Evolutionary conservation across 2,329 filamentous ascomycete genomes (phyloP), one percentile per base, ranked within the genome.

Genomic region (Pseudogymnoascus sp.): DNA sequence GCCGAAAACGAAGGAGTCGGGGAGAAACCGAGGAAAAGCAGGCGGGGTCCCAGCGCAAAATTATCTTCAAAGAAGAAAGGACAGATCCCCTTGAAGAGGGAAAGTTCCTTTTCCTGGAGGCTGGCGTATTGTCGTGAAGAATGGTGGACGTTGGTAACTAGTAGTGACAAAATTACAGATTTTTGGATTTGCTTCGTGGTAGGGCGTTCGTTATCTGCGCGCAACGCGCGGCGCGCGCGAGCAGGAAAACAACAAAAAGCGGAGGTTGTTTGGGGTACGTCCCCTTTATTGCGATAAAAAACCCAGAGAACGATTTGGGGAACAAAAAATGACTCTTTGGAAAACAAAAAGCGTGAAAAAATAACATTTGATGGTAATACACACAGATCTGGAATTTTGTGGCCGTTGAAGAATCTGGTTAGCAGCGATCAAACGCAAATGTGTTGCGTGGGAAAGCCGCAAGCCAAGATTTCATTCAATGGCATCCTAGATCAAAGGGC

Each of bases 301-400:
- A 51, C 42, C 42, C 42, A n/a, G 42, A n/a, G 42, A 51, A 51
- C 42, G 42, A 51, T 51, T 51, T 51, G 42, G 42, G 42, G 13
- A 51, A 15, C 27, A 44, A 51, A 31, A 44, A 51, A 31, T 31
- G 29, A 51, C 42, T 31, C 42, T 51, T 51, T 51, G 25, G 42
- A 51, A 51, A 51, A 21, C 21, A 21, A 21, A 51, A 51, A 15
- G 42, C 42, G 42, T 25, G 5, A 51, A 51, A 51, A 51, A 13
- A 51, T 51, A 51, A 51, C 42, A 51, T 51, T 42, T 51, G 25
- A 51, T 51, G 42, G 42, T 51, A 51, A 51, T 51, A 51, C 42
- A 51, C 42, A 51, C 42, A 51, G 42, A 51, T 51, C 42, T 51
- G 42, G 42, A 51, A 21, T 51, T 13, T 21, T 21, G 21, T 21